phyloP scores from a whole-genome alignment of 83 land plant genomes.

The Thuja plicata region DNA sequence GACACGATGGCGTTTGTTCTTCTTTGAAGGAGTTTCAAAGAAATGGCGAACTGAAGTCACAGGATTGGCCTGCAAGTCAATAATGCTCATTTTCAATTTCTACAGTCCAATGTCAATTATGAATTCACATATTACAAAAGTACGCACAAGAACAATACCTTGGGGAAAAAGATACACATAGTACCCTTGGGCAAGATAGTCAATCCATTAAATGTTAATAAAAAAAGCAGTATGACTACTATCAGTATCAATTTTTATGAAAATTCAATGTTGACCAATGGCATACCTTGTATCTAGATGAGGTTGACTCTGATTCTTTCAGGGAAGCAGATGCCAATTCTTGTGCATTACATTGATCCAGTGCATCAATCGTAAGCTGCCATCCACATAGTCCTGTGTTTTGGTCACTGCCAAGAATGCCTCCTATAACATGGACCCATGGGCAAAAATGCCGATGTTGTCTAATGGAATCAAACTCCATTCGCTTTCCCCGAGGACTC shows the following conservation, averaged over 20 bases:
- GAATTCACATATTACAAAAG: not conserved
- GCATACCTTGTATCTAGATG: constrained; percentile 34
- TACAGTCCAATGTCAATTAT: not conserved
- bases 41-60: constrained; percentile 48
- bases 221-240: not conserved
- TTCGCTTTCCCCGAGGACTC: constrained; percentile 3
- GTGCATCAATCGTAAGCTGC: constrained; percentile 45
- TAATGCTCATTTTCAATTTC: not conserved
- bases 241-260: no score
- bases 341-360: constrained; percentile 24
- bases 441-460: constrained; percentile 75
- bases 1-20: constrained; percentile 14
- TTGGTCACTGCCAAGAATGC: not conserved
- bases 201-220: not conserved
- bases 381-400: constrained; percentile 43
- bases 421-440: constrained; percentile 40
- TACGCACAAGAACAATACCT: not conserved
- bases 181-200: not conserved
- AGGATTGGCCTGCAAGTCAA: constrained; percentile 46
- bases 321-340: constrained; percentile 15
- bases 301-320: constrained; percentile 18
- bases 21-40: constrained; percentile 30
- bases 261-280: not conserved
- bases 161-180: not conserved
- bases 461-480: constrained; percentile 59